Conservation (phyloP, 495 filamentous ascomycete species). For the Xylaria scruposa region DNA sequence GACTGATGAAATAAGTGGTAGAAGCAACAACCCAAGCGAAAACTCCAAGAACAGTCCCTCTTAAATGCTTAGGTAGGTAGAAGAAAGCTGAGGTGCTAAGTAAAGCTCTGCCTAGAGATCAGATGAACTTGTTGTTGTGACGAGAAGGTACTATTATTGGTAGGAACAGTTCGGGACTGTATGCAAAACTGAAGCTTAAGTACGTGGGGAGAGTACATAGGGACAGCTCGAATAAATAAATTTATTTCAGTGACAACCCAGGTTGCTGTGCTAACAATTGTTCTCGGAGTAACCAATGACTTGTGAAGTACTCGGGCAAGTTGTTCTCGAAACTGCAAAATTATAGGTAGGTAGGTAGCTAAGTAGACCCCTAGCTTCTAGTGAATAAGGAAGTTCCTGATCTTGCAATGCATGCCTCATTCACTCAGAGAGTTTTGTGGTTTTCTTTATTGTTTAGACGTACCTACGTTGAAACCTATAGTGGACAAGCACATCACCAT, state of each 20-base stretch:
- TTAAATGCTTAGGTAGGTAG: not conserved
- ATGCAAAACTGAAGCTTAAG: not conserved
- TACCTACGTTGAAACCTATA: not conserved
- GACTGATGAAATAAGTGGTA: not conserved
- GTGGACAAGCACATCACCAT: not conserved
- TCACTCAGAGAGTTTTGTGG: not conserved
- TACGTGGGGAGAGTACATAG: not conserved
- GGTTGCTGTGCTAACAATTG: not conserved
- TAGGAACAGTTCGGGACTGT: not conserved
- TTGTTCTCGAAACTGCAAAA: not conserved
- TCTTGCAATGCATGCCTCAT: not conserved
- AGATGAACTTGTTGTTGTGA: not conserved
- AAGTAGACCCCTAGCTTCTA: not conserved
- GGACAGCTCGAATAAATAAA: not conserved
- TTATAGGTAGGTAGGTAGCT: too few species aligned
- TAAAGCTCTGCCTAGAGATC: not conserved
- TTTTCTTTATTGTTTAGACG: conserved; percentile 1
- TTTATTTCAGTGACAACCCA: not conserved
- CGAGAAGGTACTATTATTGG: not conserved
- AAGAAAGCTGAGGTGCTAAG: not conserved
- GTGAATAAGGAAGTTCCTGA: not conserved
- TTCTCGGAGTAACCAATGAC: conserved; percentile 3
- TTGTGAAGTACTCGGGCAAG: not conserved
- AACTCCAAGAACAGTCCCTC: not conserved
- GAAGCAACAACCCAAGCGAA: not conserved